Base-by-base conservation (phyloP, 306 rosid genomes). In the Sicyos baderoa region DNA sequence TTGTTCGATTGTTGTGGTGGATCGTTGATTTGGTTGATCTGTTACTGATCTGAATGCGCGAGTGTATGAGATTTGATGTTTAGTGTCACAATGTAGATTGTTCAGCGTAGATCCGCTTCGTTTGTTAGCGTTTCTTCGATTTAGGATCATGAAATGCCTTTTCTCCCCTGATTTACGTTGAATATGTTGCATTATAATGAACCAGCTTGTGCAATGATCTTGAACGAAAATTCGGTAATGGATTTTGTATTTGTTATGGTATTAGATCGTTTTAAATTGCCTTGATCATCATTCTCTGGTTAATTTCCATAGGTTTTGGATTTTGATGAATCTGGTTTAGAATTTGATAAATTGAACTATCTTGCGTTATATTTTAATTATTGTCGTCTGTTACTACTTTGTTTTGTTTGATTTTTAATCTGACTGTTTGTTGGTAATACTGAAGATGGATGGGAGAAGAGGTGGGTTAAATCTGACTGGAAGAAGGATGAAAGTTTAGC, bases 381-480 rank as follows among this genome's bases (percentile, higher is more conserved):
- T 12, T 50, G 50, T 4, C 35, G 44, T 50, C 55, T 2, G 23
- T 37, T 52, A 14, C 74, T 57, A 25, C 48, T 48, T 66, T 22
- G 21, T 14, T 48, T 47, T 42, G 7, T 14, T 14, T 15, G 40
- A 22, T 47, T 13, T 47, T 11, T 5, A 19, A 64, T 12, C 55
- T 84, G 13, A 74, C 80, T 53, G 52, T 78, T 54, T 57, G 62
- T 18, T 67, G 61, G 68, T 62, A 75, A 58, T 80, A 67, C 23
- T 77, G 54, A 29, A 94, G 99, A 86, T 55, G 99, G 96, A 75
- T 94, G 99, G 99, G 96, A 90, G 70, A 88, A 23, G 14, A 84
- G 83, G 25, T 94, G 99, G 99, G 95, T 94, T 66, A 85, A 82
- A 82, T 94, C 99, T 49, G 99, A 90, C 0, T 94, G 99, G 99